Conservation (phyloP, 192 early-diverging fungal species). For the Rhizoclosmatium sp. region DNA sequence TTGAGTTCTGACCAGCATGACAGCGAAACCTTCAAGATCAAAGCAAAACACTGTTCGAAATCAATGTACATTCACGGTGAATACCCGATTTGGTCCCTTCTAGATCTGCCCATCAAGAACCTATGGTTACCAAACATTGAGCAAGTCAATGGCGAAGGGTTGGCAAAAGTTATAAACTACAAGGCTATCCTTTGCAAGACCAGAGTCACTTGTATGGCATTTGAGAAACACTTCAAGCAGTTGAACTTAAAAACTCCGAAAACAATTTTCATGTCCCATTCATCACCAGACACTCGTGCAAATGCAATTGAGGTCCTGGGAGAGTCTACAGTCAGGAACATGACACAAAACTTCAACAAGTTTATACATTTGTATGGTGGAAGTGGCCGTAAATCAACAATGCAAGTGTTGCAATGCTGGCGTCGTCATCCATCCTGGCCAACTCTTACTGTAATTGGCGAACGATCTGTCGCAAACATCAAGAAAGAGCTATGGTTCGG, state of each 20-base stretch:
- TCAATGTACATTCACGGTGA: conserved; percentile 26
- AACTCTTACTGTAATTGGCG: conserved; percentile 9
- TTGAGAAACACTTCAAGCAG: not conserved
- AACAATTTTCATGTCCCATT: not conserved
- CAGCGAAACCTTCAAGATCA: conserved; percentile 11
- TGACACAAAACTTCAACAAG: not conserved
- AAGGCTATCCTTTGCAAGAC: conserved; percentile 3
- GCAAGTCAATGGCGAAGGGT: not conserved
- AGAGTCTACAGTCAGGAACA: not conserved
- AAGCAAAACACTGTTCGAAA: conserved; percentile 13
- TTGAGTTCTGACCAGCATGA: not conserved
- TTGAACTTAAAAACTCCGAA: not conserved
- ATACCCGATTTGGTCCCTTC: not conserved
- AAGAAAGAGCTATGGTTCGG: not conserved
- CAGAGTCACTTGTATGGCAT: conserved; percentile 4
- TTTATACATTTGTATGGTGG: conserved; percentile 6
- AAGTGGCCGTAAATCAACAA: conserved; percentile 17
- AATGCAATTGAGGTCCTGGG: not conserved
- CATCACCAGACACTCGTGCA: not conserved
- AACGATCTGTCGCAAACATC: not conserved
- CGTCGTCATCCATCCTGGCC: conserved; percentile 14
- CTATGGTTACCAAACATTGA: conserved; percentile 9
- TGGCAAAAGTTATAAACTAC: not conserved
- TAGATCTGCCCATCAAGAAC: not conserved
- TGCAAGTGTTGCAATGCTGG: conserved; percentile 16